A percentile compares a stretch with the other conserved stretches of the same genome.
These are phyloP conservation scores for Trichomonas gallinae DNA, from an alignment of 208 protist genomes.

Conservation along the genomic window DNA sequence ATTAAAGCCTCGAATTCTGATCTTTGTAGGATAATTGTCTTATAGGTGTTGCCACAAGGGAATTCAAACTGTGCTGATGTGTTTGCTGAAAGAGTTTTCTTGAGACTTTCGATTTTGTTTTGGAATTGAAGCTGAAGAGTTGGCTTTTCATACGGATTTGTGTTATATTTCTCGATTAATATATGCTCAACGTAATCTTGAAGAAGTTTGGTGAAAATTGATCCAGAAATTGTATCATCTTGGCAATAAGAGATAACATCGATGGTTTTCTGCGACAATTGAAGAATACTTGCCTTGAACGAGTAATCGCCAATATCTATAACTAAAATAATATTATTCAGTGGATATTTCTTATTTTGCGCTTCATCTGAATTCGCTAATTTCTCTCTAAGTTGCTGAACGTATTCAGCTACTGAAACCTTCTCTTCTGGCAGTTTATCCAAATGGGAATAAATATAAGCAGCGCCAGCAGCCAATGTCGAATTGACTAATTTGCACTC, in stretches of 20 bases:
- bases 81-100: neutral
- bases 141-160: neutral
- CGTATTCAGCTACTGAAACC: too few species aligned
- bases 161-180: neutral
- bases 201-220: neutral
- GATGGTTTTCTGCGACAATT: neutral
- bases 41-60: neutral
- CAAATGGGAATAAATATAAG: slow-evolving; percentile 18
- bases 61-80: neutral
- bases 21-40: neutral
- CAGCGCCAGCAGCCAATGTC: slow-evolving; percentile 26
- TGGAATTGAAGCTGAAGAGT: neutral
- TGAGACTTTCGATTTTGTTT: neutral
- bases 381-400: too few species aligned
- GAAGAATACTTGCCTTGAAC: neutral
- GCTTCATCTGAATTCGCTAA: too few species aligned
- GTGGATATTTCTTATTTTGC: too few species aligned
- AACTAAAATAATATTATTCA: neutral
- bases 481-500: slow-evolving; percentile 30
- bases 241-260: neutral
- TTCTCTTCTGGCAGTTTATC: neutral
- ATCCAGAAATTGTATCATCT: neutral
- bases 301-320: neutral
- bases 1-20: neutral
- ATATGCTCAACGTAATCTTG: neutral